Base-by-base conservation (phyloP, 805 yeast species). In the Myxozyma neotropica region DNA sequence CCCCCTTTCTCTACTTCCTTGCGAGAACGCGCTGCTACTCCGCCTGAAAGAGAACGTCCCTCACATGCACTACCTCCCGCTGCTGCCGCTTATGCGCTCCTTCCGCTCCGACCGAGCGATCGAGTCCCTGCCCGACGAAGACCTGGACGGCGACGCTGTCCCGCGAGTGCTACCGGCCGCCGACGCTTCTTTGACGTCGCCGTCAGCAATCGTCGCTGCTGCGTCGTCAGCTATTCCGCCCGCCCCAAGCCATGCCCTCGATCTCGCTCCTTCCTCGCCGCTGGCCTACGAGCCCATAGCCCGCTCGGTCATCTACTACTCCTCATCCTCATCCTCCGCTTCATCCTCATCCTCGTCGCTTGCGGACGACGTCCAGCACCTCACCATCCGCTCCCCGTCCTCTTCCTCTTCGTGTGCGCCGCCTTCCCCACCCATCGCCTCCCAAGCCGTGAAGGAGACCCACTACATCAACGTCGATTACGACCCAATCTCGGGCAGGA, bases 401-500 rank as follows among this genome's bases (percentile, higher is more conserved):
- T 44, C 65, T n/a, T 52, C 57, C 27, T 54, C 65, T n/a, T 39
- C 65, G 6, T 26, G 23, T 5, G 40, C 61, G 2, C 53, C 48
- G n/a, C 33, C 53, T n/a, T 31, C 57, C 10, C 24, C 57, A 21
- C 54, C 55, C 31, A 26, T 29, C n/a, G 36, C 21, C 47, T 17
- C 48, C 2, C 47, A 13, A n/a, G n/a, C 26, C 15, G 97, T 92
- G 5, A 90, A 88, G 70, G 97, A 93, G 71, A 92, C 97, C 0
- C 85, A 82, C 59, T 81, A 82, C 59, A 89, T 94, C 15, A 82
- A 80, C 36, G 80, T 93, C 39, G 96, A 92, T 67, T 91, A 89
- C 74, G 96, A 94, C 72, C 97, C 98, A 0, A 81, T 87, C 3
- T 84, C 87, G 0, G 85, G 87, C 62, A 82, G 94, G 52, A 88